phyloP scores from a whole-genome alignment of 2,329 filamentous ascomycete genomes.

The Ophiostoma quercus region DNA sequence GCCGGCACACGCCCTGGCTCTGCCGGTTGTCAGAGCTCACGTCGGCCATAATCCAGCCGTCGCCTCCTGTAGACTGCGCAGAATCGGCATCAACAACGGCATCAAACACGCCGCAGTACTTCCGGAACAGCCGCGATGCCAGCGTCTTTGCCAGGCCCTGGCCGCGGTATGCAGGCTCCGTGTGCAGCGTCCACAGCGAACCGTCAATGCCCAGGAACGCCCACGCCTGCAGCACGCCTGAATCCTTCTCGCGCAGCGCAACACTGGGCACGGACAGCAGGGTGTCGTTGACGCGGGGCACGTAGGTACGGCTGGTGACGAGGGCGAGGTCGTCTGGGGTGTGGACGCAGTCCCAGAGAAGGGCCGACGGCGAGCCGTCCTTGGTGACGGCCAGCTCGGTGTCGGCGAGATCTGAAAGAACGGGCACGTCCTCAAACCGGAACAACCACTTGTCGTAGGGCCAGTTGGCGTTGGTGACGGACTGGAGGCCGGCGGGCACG shows the following conservation, averaged over 20 bases:
- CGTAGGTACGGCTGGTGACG: conserved; percentile 51
- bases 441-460: conserved; percentile 57
- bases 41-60: conserved; percentile 57
- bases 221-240: conserved; percentile 55
- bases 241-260: conserved; percentile 37
- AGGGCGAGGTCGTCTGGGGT: conserved; percentile 48
- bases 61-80: conserved; percentile 26
- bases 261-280: conserved; percentile 44
- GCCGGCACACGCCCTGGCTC: conserved; percentile 58
- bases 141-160: conserved; percentile 59
- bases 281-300: conserved; percentile 50
- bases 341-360: conserved; percentile 52
- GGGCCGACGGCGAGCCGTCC: neutral
- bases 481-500: neutral
- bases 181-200: conserved; percentile 56
- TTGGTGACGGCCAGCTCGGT: neutral
- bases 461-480: conserved; percentile 31
- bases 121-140: conserved; percentile 52
- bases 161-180: conserved; percentile 55
- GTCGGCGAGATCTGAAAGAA: conserved; percentile 37
- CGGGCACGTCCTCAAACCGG: conserved; percentile 42
- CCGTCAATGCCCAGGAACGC: conserved; percentile 58
- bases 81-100: neutral
- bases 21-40: conserved; percentile 56
- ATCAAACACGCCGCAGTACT: conserved; percentile 41